A percentile compares a stretch with the other conserved stretches of the same genome.
Evolutionary conservation across 164 flowering plant species (phyloP).

Genomic region (Stephania yunnanensis): DNA sequence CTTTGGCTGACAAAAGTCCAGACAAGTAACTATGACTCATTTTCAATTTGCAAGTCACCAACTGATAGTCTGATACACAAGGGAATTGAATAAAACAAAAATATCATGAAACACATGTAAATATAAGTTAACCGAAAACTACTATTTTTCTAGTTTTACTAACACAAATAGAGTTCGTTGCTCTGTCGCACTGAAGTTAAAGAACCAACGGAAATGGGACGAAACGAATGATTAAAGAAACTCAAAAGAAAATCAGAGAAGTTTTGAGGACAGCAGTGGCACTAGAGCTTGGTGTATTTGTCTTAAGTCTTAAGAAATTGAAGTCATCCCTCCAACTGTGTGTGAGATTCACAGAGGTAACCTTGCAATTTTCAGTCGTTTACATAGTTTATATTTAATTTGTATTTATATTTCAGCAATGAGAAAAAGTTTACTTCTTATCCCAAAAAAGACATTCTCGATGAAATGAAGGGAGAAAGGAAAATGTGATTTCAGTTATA

Average conservation of each 20-base stretch:
- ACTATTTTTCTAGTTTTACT: background rate
- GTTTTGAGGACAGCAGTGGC: too few relatives aligned
- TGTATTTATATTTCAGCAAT: background rate
- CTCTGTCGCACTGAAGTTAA: background rate
- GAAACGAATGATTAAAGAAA: background rate
- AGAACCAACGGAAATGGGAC: background rate
- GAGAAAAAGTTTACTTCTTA: background rate
- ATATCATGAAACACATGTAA: background rate
- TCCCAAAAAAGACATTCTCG: background rate
- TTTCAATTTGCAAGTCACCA: background rate
- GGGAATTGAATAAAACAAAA: background rate
- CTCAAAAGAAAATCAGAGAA: too few relatives aligned
- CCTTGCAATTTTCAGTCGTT: too few relatives aligned
- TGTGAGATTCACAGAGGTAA: too few relatives aligned
- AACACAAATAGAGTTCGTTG: too few relatives aligned
- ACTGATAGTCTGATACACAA: background rate
- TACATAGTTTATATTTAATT: too few relatives aligned
- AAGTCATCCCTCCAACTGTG: too few relatives aligned
- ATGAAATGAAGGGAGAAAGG: background rate
- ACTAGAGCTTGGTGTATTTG: too few relatives aligned
- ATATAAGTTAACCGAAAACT: too few relatives aligned
- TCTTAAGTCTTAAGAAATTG: too few relatives aligned
- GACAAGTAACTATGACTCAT: background rate
- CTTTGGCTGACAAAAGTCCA: background rate
- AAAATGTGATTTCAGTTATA: background rate